Percentiles rank a stretch among this genome's conserved stretches.
phyloP scores from a whole-genome alignment of 1,284 basidiomycete species.

The Cutaneotrichosporon sp. region DNA sequence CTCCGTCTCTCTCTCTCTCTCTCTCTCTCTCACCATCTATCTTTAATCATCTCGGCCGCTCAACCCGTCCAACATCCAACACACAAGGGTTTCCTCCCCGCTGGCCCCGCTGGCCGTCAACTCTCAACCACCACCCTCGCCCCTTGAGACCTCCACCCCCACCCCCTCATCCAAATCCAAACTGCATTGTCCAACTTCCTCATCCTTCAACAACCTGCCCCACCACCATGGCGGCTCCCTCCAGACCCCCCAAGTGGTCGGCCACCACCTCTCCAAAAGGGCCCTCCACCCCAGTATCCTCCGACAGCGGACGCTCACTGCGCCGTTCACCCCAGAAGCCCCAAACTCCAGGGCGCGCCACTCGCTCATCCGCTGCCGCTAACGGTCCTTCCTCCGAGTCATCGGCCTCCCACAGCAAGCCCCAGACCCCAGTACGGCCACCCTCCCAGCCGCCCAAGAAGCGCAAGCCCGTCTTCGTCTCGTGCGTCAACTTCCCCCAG shows the following conservation, averaged over 20 bases:
- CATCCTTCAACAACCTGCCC: constrained; percentile 1
- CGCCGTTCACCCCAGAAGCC: constrained; percentile 22
- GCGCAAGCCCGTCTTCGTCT: constrained; percentile 40
- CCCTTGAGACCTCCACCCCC: background rate
- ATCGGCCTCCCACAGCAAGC: constrained; percentile 6
- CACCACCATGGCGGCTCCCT: constrained; percentile 15
- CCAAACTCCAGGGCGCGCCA: constrained; percentile 20
- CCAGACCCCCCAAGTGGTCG: constrained; percentile 4
- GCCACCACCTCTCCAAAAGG: constrained; percentile 10
- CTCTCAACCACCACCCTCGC: too few relatives aligned
- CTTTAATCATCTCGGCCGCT: too few relatives aligned
- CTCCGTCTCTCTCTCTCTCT: too few relatives aligned
- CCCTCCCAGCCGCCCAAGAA: constrained; percentile 11
- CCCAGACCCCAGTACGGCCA: constrained; percentile 3
- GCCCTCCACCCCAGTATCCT: constrained; percentile 19
- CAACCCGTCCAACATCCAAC: too few relatives aligned
- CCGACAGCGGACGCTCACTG: constrained; percentile 7
- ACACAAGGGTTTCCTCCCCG: too few relatives aligned
- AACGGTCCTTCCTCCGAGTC: background rate
- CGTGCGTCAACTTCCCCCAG: constrained; percentile 41
- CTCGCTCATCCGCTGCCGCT: constrained; percentile 15
- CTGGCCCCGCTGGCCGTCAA: background rate
- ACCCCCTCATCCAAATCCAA: constrained; percentile 1
- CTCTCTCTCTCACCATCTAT: too few relatives aligned
- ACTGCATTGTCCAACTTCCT: background rate